phyloP scores from a whole-genome alignment of 345 rosid species.

The Zanthoxylum bungeanum region DNA sequence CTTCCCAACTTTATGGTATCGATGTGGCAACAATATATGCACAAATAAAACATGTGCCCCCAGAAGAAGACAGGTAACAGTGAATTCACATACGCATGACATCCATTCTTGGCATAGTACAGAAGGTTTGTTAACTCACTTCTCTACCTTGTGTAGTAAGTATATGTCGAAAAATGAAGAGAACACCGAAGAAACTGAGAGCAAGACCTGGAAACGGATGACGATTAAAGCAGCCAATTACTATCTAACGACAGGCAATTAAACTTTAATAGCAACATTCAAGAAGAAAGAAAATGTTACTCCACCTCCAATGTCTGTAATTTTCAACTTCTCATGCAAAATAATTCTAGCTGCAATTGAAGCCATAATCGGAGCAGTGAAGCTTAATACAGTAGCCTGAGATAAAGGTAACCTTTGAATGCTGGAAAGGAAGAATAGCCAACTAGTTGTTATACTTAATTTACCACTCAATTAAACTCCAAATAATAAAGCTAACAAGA shows the following conservation, averaged over 20 bases:
- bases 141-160: constrained; percentile 88
- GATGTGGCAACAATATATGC: neutral
- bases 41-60: neutral
- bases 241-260: neutral
- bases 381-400: constrained; percentile 71
- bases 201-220: constrained; percentile 65
- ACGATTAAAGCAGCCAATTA: constrained; percentile 22
- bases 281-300: constrained; percentile 5
- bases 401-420: constrained; percentile 77
- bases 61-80: neutral
- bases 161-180: constrained; percentile 68
- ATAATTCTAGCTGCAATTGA: constrained; percentile 70
- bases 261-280: constrained; percentile 10
- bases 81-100: constrained; percentile 3
- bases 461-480: constrained; percentile 9
- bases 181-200: constrained; percentile 84
- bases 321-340: constrained; percentile 71
- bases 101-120: constrained; percentile 11
- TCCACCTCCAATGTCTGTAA: constrained; percentile 73
- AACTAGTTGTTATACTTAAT: constrained; percentile 6
- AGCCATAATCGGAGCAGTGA: constrained; percentile 74
- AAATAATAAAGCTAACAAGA: neutral
- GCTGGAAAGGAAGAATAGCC: constrained; percentile 46
- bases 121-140: constrained; percentile 68
- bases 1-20: neutral